A percentile compares a stretch with the other conserved stretches of the same genome.
Evolutionary conservation across 1,284 basidiomycete genomes (phyloP).

Genomic region (Papiliotrema flavescens): DNA sequence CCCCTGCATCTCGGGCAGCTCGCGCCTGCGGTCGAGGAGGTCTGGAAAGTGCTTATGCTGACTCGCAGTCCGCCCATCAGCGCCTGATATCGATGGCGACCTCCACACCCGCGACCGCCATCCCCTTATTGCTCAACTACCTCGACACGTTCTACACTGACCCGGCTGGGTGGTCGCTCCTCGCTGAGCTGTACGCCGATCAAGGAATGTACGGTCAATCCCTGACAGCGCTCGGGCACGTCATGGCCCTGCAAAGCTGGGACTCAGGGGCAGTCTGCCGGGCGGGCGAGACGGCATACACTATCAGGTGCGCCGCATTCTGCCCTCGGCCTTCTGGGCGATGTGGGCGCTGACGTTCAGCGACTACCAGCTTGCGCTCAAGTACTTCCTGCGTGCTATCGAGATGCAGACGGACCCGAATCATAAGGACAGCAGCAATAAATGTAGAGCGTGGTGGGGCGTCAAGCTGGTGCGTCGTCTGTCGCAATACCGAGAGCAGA

Average conservation of each 20-base stretch:
- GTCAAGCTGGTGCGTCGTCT: constrained; percentile 66
- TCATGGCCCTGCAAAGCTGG: constrained; percentile 39
- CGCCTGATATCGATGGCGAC: constrained; percentile 66
- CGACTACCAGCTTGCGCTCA: constrained; percentile 69
- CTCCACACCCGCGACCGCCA: constrained; percentile 33
- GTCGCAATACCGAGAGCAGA: background rate
- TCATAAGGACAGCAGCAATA: constrained; percentile 12
- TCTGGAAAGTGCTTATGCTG: background rate
- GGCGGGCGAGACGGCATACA: constrained; percentile 43
- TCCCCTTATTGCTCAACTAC: constrained; percentile 71
- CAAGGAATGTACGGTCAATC: constrained; percentile 61
- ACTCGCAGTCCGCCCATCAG: constrained; percentile 69
- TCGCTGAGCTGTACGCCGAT: constrained; percentile 81
- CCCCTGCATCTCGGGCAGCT: background rate
- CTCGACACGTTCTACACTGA: constrained; percentile 93
- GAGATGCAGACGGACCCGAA: constrained; percentile 73
- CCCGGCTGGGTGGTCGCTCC: constrained; percentile 84
- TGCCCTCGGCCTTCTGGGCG: constrained; percentile 15
- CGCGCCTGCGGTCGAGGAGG: background rate
- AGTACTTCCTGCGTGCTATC: constrained; percentile 73
- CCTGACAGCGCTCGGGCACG: constrained; percentile 37
- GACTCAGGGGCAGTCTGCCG: constrained; percentile 36
- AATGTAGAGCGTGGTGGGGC: constrained; percentile 69
- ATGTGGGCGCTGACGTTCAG: constrained; percentile 37
- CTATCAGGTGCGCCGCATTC: constrained; percentile 33